Conservation (phyloP, 306 rosid species). For the Mimosa bimucronata region DNA sequence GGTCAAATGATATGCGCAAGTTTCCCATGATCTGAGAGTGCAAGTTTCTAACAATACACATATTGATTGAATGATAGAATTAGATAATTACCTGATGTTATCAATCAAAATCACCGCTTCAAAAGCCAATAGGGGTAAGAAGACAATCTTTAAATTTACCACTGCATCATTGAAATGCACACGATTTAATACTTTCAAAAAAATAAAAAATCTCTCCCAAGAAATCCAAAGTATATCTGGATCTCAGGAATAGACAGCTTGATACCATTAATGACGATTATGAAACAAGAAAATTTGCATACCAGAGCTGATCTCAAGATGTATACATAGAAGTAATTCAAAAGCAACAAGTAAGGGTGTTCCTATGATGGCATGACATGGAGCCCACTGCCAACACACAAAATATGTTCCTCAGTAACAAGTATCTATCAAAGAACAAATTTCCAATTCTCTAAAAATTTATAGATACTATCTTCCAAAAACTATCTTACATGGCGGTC, state of each 20-base stretch:
- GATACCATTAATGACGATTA: constrained; percentile 16
- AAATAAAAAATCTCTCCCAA: constrained; percentile 9
- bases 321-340: constrained; percentile 86
- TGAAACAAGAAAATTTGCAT: constrained; percentile 37
- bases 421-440: constrained; percentile 8
- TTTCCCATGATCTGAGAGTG: constrained; percentile 7
- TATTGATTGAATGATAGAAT: constrained; percentile 6
- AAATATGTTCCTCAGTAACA: constrained; percentile 32
- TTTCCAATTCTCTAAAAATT: constrained; percentile 26
- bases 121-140: constrained; percentile 73
- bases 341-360: constrained; percentile 88
- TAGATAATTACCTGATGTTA: constrained; percentile 71
- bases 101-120: constrained; percentile 81
- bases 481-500: constrained; percentile 72
- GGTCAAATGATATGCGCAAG: constrained; percentile 9
- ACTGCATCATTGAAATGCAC: constrained; percentile 57
- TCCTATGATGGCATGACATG: constrained; percentile 83
- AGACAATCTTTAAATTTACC: constrained; percentile 79
- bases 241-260: not conserved
- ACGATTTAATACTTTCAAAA: constrained; percentile 10
- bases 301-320: constrained; percentile 73
- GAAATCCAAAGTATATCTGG: constrained; percentile 24
- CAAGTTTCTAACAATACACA: not conserved
- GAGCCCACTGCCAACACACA: constrained; percentile 85
- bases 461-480: constrained; percentile 26